Percentiles rank a stretch among this genome's conserved stretches.
Evolutionary conservation across 805 yeast genomes (phyloP).

Genomic region (Pachysolen tannophilus): DNA sequence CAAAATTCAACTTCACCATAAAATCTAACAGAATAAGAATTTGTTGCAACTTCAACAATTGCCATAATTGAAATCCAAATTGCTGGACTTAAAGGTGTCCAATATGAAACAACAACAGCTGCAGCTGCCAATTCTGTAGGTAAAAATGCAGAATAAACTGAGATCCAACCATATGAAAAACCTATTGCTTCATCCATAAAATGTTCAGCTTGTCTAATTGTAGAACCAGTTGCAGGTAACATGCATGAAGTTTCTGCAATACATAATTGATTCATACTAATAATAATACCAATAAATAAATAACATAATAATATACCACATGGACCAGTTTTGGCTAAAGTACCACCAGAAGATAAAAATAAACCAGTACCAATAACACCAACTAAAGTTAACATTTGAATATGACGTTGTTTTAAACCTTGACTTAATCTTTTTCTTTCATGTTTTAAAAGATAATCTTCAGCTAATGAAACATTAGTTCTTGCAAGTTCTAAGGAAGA

Average conservation of each 20-base stretch:
- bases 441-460: conserved; percentile 7
- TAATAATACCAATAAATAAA: conserved; percentile 32
- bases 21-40: conserved; percentile 29
- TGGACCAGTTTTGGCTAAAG: conserved; percentile 43
- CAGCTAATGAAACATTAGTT: conserved; percentile 7
- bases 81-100: conserved; percentile 37
- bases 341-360: conserved; percentile 45
- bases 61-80: conserved; percentile 37
- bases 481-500: conserved; percentile 8
- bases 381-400: conserved; percentile 42
- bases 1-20: conserved; percentile 83
- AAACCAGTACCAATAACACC: conserved; percentile 45
- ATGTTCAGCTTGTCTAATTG: conserved; percentile 27
- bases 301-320: conserved; percentile 44
- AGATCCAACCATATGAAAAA: conserved; percentile 38
- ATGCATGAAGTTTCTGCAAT: conserved; percentile 30
- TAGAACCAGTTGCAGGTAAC: conserved; percentile 29
- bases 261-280: conserved; percentile 11
- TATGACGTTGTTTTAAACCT: conserved; percentile 23
- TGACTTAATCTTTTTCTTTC: conserved; percentile 8
- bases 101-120: conserved; percentile 37
- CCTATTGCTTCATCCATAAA: conserved; percentile 37
- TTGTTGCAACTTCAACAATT: conserved; percentile 25
- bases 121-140: conserved; percentile 39
- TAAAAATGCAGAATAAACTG: conserved; percentile 24